These are phyloP conservation scores for Plasmodium knowlesi DNA, from an alignment of 169 alveolate species.

Conservation along the genomic window DNA sequence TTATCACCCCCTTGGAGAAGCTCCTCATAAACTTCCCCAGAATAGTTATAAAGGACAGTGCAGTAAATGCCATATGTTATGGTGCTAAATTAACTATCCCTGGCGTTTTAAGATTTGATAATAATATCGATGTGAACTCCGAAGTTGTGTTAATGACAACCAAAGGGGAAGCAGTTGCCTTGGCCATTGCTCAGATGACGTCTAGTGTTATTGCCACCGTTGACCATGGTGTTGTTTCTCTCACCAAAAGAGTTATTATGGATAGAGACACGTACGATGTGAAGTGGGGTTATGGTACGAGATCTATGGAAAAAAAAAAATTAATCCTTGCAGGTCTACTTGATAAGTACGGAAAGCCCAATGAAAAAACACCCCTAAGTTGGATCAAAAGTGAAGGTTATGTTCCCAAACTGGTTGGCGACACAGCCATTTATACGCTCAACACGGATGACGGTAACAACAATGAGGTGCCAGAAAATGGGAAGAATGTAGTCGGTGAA, in stretches of 20 bases:
- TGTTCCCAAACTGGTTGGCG: slow-evolving; percentile 87
- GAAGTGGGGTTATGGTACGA: slow-evolving; percentile 99
- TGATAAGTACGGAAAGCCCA: slow-evolving; percentile 96
- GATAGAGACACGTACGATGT: slow-evolving; percentile 99
- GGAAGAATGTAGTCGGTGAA: background rate
- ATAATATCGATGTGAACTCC: slow-evolving; percentile 95
- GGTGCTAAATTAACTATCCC: slow-evolving; percentile 99
- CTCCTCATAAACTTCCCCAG: slow-evolving; percentile 96
- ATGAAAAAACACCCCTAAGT: slow-evolving; percentile 94
- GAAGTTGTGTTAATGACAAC: slow-evolving; percentile 99
- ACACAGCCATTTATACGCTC: slow-evolving; percentile 77
- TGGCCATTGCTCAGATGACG: slow-evolving; percentile 99
- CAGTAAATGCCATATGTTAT: slow-evolving; percentile 99
- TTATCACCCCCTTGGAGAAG: slow-evolving; percentile 97
- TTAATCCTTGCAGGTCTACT: slow-evolving; percentile 96
- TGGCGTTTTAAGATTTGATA: slow-evolving; percentile 98
- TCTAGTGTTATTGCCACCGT: slow-evolving; percentile 99
- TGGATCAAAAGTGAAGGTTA: slow-evolving; percentile 93
- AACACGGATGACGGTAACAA: slow-evolving; percentile 45
- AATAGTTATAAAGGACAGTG: slow-evolving; percentile 98
- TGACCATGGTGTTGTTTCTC: slow-evolving; percentile 99
- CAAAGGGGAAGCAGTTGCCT: slow-evolving; percentile 99
- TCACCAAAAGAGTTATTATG: slow-evolving; percentile 99
- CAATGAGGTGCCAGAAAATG: slow-evolving; percentile 5
- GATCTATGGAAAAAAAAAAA: slow-evolving; percentile 98